Evolutionary conservation across 2,329 filamentous ascomycete genomes (phyloP), one percentile per base, ranked within the genome.

Genomic region (Tolypocladium sp.): DNA sequence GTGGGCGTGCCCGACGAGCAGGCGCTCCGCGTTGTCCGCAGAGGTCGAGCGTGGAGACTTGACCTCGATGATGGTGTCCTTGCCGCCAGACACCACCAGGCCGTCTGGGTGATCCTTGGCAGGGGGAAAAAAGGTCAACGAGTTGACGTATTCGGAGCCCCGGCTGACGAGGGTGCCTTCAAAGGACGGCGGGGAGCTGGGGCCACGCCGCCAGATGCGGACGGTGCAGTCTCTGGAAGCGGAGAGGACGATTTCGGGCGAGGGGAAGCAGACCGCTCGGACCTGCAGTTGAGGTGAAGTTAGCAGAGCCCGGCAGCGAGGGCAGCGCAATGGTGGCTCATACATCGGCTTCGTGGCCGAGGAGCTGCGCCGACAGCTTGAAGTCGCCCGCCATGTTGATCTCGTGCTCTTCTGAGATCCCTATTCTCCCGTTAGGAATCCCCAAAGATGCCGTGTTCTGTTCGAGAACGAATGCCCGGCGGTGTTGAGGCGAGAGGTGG

Each of bases 301-400:
- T 53, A 57, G 38, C n/a, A 22, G 4, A 22, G 10, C 4, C n/a
- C 30, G 33, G 49, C n/a, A n/a, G 49, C 17, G 17, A 27, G n/a
- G 30, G 33, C 30, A 22, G 10, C 15, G 41, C 41, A 8, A 12
- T n/a, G 25, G 13, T 12, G 52, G 25, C 35, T 25, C 56, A 20
- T 81, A 97, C 94, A 85, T 99, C 94, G 73, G 94, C 89, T 74
- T 94, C 89, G 73, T 99, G 94, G 69, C 91, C 93, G 66, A 86
- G 79, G 65, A 99, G 83, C 70, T 91, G 89, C 66, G 93, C 92
- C 62, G 94, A 96, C 70, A 99, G 86, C 82, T 93, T 96, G 82
- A 91, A 97, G 72, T 92, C 88, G 74, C 82, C 79, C 87, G 82
- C 79, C 89, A 93, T 92, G 67, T 40, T 66, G 55, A 42, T 57